Base-by-base conservation (phyloP, 139 green algal genomes). In the Chlamydomonas asymmetrica region DNA sequence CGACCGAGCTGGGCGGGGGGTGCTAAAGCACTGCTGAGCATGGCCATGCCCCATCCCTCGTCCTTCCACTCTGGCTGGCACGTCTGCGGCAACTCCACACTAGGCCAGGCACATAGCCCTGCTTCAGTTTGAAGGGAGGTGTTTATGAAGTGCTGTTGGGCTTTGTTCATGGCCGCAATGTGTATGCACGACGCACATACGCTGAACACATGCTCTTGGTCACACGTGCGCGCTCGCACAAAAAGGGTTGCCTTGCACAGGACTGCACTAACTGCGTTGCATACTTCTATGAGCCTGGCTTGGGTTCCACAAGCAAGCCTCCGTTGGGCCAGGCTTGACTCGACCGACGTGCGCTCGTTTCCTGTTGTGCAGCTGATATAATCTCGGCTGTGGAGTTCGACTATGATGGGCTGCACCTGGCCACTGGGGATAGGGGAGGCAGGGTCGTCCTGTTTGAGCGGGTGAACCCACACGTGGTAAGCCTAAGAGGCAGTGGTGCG, bases 331-430 rank as follows among this genome's bases (percentile, higher is more conserved):
- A 35, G n/a, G 16, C 18, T 41, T 22, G 13, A 23, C 18, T 27
- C 18, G 59, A 35, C 29, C 59, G 59, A 35, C 59, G 18, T 18
- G 59, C 13, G 18, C 31, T 66, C 22, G n/a, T 66, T 13, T 38
- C 25, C 34, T 38, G 49, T 18, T 70, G 43, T 82, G 87, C 95
- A 98, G 96, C 93, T 27, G 96, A 99, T 69, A 95, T 99, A n/a
- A 98, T 99, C 45, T 98, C 92, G 8, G 94, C 96, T 1, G 92
- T 99, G 18, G 93, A 99, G 80, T 99, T 99, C 82, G 94, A 99
- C 73, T 60, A 84, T 4, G 88, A 86, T 73, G 97, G 97, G 5
- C 88, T 97, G 39, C 91, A 96, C 73, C 75, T 99, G 25, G 97
- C 97, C 25, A 98, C 97, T 23, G 97, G 96, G 1, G 97, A 99